Conservation (phyloP, 2,329 filamentous ascomycete genomes). For the Aspergillus sergii region DNA sequence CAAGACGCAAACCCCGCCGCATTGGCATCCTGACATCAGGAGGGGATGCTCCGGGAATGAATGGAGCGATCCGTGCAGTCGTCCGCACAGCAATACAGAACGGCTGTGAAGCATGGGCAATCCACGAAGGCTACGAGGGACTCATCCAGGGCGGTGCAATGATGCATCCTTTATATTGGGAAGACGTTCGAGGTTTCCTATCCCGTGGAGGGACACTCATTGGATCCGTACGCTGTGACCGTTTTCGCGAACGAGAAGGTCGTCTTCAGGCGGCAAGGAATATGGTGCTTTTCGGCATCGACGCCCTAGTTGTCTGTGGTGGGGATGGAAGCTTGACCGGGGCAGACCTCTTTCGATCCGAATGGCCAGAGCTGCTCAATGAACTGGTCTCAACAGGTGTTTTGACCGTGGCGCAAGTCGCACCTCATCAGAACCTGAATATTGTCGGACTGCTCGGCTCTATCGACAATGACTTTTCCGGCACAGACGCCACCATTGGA, state of each 20-base stretch:
- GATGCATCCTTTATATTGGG: slow-evolving; percentile 86
- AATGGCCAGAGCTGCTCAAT: slow-evolving; percentile 85
- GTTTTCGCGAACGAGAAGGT: slow-evolving; percentile 85
- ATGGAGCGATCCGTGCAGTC: slow-evolving; percentile 83
- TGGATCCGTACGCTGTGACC: slow-evolving; percentile 89
- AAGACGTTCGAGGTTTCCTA: slow-evolving; percentile 91
- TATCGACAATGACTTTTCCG: slow-evolving; percentile 97
- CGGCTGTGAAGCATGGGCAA: slow-evolving; percentile 75
- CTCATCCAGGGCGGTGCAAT: slow-evolving; percentile 85
- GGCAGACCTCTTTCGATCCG: slow-evolving; percentile 86
- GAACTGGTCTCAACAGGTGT: slow-evolving; percentile 79
- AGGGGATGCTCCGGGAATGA: slow-evolving; percentile 94
- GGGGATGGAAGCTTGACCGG: slow-evolving; percentile 96
- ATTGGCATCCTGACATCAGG: slow-evolving; percentile 94
- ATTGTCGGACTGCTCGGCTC: slow-evolving; percentile 95
- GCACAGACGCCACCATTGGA: slow-evolving; percentile 95
- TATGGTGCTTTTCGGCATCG: slow-evolving; percentile 88
- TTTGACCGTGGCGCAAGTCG: slow-evolving; percentile 69
- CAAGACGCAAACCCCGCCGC: slow-evolving; percentile 54
- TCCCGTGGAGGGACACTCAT: slow-evolving; percentile 95
- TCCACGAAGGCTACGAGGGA: slow-evolving; percentile 96
- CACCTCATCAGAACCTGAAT: slow-evolving; percentile 83
- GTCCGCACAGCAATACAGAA: slow-evolving; percentile 89
- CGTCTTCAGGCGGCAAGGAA: slow-evolving; percentile 88
- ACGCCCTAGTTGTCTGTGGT: slow-evolving; percentile 94